A percentile compares a stretch with the other conserved stretches of the same genome.
Evolutionary conservation across 2,329 filamentous ascomycete species (phyloP).

Genomic region (Apiospora sp.): DNA sequence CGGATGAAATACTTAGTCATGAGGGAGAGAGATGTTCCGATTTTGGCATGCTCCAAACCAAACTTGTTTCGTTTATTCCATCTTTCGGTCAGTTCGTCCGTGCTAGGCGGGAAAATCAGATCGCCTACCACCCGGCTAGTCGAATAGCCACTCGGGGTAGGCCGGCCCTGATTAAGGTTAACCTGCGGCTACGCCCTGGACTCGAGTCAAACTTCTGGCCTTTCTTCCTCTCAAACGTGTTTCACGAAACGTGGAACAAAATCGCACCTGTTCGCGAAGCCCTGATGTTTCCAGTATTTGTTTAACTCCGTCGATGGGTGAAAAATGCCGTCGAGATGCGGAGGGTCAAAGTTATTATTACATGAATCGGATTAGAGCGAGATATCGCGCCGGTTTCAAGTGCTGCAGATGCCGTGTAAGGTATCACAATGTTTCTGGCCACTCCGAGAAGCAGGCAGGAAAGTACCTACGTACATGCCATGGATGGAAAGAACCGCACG

Average conservation of each 20-base stretch:
- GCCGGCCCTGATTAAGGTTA: background rate
- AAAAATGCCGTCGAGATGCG: background rate
- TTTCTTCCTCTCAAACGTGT: background rate
- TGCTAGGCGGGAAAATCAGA: background rate
- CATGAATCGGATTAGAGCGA: conserved; percentile 2
- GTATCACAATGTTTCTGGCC: background rate
- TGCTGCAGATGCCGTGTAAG: background rate
- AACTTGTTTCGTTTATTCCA: background rate
- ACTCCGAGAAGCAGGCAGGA: background rate
- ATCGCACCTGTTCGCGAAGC: background rate
- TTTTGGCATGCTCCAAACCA: background rate
- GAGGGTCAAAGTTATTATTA: background rate
- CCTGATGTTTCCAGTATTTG: background rate
- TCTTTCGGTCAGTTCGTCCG: background rate
- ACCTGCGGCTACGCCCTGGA: background rate
- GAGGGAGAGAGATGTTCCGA: background rate
- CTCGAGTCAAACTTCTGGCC: background rate
- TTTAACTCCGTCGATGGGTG: background rate
- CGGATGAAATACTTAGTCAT: background rate
- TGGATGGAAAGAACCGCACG: background rate
- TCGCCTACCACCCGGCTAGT: background rate
- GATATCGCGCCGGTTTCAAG: background rate
- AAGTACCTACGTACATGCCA: background rate
- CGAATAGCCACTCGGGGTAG: background rate
- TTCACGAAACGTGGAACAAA: conserved; percentile 7